Percentiles rank a stretch among this genome's conserved stretches.
Conservation (phyloP, 768 basidiomycete genomes). For the Clavulina sp. region DNA sequence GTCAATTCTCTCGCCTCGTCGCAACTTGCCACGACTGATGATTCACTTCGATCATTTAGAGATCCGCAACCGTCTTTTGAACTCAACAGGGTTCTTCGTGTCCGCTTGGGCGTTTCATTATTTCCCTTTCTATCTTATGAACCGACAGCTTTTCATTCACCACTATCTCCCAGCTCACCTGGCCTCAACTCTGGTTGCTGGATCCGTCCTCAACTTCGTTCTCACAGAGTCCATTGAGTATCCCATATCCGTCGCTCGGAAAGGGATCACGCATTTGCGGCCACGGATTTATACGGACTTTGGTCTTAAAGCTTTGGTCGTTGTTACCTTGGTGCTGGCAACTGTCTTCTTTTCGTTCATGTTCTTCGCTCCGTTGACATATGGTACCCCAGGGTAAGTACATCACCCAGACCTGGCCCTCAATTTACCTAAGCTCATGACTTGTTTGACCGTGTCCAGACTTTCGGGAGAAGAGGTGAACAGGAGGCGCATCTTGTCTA, state of each 20-base stretch:
- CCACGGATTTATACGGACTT: slow-evolving; percentile 39
- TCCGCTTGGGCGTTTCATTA: slow-evolving; percentile 92
- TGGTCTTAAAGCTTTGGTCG: slow-evolving; percentile 48
- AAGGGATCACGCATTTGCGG: background rate
- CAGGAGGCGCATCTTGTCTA: slow-evolving; percentile 59
- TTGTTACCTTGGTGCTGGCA: slow-evolving; percentile 35
- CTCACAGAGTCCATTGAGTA: slow-evolving; percentile 83
- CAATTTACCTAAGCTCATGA: slow-evolving; percentile 12
- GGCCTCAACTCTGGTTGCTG: slow-evolving; percentile 80
- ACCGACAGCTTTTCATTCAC: slow-evolving; percentile 89
- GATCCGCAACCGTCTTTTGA: slow-evolving; percentile 85
- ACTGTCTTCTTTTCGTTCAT: slow-evolving; percentile 48
- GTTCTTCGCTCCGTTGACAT: slow-evolving; percentile 80
- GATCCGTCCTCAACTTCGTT: slow-evolving; percentile 79
- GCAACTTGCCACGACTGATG: background rate
- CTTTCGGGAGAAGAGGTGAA: slow-evolving; percentile 77
- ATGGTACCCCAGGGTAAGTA: slow-evolving; percentile 87
- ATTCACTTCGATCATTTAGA: slow-evolving; percentile 27
- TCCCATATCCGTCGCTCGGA: slow-evolving; percentile 44
- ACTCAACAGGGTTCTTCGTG: slow-evolving; percentile 90
- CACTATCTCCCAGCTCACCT: slow-evolving; percentile 97
- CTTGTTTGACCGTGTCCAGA: slow-evolving; percentile 28
- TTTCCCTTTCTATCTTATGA: slow-evolving; percentile 95
- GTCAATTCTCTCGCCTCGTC: slow-evolving; percentile 23
- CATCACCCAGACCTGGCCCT: background rate